Evolutionary conservation across 2,329 filamentous ascomycete species (phyloP).

Genomic region (Fusarium oligoseptatum): DNA sequence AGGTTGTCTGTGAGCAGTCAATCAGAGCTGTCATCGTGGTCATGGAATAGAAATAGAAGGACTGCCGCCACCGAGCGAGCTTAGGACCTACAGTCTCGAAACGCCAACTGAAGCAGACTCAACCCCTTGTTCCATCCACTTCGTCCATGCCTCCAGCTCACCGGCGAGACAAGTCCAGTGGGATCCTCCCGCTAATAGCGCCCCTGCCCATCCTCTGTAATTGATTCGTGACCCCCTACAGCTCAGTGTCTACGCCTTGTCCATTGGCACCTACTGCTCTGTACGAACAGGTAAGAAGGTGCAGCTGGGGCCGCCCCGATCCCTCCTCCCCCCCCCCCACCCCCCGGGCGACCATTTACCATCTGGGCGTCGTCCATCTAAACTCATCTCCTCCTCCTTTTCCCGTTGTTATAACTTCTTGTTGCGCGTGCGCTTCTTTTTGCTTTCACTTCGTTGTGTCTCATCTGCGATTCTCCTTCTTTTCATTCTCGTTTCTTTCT

Average conservation of each 20-base stretch:
- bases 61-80: not conserved
- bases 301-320: slow-evolving; percentile 8
- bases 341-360: slow-evolving; percentile 30
- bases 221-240: slow-evolving; percentile 34
- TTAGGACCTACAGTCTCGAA: slow-evolving; percentile 16
- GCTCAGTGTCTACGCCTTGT: slow-evolving; percentile 10
- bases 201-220: slow-evolving; percentile 20
- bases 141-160: not conserved
- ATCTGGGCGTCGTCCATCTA: slow-evolving; percentile 13
- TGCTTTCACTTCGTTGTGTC: slow-evolving; percentile 36
- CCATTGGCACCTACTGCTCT: not conserved
- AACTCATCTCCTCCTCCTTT: slow-evolving; percentile 42
- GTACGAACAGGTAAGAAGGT: not conserved
- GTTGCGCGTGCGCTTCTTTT: slow-evolving; percentile 41
- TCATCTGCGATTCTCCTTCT: slow-evolving; percentile 35
- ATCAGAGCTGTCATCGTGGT: not conserved
- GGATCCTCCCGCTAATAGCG: slow-evolving; percentile 8
- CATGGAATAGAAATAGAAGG: not conserved
- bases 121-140: slow-evolving; percentile 15
- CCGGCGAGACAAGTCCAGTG: not conserved
- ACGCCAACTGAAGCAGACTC: slow-evolving; percentile 31
- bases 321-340: slow-evolving; percentile 17
- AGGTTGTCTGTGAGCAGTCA: not conserved
- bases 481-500: slow-evolving; percentile 1
- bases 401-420: slow-evolving; percentile 37